Conservation (phyloP, 441 rosid species). For the Adansonia madagascariensis region DNA sequence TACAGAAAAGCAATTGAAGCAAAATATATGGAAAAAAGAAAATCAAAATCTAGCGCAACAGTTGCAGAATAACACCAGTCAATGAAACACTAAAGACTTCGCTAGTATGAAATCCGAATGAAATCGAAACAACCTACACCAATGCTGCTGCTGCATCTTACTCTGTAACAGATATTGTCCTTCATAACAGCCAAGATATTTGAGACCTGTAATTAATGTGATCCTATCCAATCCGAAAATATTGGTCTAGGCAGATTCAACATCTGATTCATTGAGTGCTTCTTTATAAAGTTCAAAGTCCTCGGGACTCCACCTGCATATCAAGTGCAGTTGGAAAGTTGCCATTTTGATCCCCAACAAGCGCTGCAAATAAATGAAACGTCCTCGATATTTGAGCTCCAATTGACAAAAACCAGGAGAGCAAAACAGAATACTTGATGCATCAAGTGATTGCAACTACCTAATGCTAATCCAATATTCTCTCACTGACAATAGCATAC, state of each 20-base stretch:
- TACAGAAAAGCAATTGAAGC: not conserved
- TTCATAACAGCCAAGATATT: not conserved
- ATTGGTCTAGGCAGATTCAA: slow-evolving; percentile 59
- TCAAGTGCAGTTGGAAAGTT: slow-evolving; percentile 73
- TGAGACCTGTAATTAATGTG: not conserved
- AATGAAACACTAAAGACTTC: not conserved
- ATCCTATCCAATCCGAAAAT: not conserved
- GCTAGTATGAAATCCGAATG: not conserved
- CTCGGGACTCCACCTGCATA: slow-evolving; percentile 79
- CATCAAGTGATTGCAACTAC: not conserved
- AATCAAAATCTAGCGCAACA: slow-evolving; percentile 5
- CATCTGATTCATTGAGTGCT: slow-evolving; percentile 67
- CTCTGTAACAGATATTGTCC: not conserved
- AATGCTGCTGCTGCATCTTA: not conserved
- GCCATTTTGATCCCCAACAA: slow-evolving; percentile 89
- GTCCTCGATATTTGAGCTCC: not conserved
- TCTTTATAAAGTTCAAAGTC: slow-evolving; percentile 78
- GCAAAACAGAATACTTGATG: not conserved
- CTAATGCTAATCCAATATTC: not conserved
- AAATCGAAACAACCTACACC: slow-evolving; percentile 3
- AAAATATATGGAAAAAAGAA: not conserved
- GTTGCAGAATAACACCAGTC: slow-evolving; percentile 12
- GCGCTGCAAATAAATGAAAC: slow-evolving; percentile 59
- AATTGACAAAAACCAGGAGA: not conserved
- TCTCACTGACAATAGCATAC: not conserved